Evolutionary conservation across 2,329 filamentous ascomycete species (phyloP).

Genomic region (Dothiorella sarmentorum): DNA sequence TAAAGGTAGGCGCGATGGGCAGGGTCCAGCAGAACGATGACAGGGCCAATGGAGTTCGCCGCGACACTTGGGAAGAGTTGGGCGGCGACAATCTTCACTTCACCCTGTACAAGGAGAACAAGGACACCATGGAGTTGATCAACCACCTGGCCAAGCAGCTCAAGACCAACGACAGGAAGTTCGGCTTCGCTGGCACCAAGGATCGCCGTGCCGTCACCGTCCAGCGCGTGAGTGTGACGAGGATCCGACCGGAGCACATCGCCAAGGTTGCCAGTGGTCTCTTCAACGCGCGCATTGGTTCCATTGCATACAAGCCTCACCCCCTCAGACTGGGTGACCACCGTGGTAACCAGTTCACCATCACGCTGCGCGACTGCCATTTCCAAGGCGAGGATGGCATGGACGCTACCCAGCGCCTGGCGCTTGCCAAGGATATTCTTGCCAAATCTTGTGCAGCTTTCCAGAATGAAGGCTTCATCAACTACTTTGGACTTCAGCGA

Average conservation of each 20-base stretch:
- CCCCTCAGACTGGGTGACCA: conserved; percentile 80
- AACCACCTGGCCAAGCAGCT: conserved; percentile 71
- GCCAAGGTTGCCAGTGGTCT: conserved; percentile 59
- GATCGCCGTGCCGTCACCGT: conserved; percentile 83
- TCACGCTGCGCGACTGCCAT: conserved; percentile 82
- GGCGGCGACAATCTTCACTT: conserved; percentile 85
- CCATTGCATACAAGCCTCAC: conserved; percentile 72
- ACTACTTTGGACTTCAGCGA: conserved; percentile 96
- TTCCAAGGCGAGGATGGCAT: conserved; percentile 49
- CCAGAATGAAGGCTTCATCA: conserved; percentile 77
- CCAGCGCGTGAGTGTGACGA: conserved; percentile 70
- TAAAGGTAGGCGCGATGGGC: conserved; percentile 53
- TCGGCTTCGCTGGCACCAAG: conserved; percentile 85
- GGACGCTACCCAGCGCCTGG: conserved; percentile 34
- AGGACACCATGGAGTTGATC: conserved; percentile 90
- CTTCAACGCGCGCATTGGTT: conserved; percentile 65
- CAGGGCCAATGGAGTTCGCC: background rate
- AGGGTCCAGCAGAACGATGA: background rate
- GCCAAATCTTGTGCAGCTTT: conserved; percentile 63
- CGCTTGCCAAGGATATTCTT: conserved; percentile 52
- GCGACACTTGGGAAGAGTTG: conserved; percentile 56
- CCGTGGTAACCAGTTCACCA: conserved; percentile 85
- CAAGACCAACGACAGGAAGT: conserved; percentile 68
- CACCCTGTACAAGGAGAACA: conserved; percentile 93
- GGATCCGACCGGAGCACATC: conserved; percentile 60